Base-by-base conservation (phyloP, 2,329 filamentous ascomycete genomes). In the Fusarium incarnatum region DNA sequence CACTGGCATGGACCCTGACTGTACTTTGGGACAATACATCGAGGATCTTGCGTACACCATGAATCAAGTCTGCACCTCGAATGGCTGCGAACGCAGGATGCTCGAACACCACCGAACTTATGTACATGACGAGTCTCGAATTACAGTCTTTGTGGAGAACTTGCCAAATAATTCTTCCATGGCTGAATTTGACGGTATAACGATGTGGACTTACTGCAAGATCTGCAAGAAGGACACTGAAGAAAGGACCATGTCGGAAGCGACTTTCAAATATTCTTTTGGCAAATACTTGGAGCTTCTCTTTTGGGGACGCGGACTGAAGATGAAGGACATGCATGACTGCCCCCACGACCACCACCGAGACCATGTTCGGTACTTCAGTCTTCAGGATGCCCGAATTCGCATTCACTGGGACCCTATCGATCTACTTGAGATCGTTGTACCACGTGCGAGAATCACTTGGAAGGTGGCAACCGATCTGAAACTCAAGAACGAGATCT, bases 151-250 rank as follows among this genome's bases (percentile, higher is more conserved):
- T 72, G 91, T 98, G 18, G 93, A 97, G 76, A 76, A 79, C 30
- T 68, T 80, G 8, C 73, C 79, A 13, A 91, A 89, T 32, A 79
- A 82, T 6, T 74, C 78, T 5, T 74, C 75, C 56, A 64, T 65
- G 20, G 73, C 79, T 30, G 90, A 80, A 88, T 78, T 77, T 56
- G 80, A 83, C 45, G 92, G 91, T 5, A 97, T 99, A 59, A 88
- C 94, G 60, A 98, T 99, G 94, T 99, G 97, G 97, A 98, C 94
- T 71, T 94, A 92, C 73, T 99, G 96, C 83, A 96, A 97, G 75
- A 86, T 93, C 30, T 99, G 97, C 79, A 91, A 93, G 55, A 93
- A 93, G 71, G 94, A 98, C 77, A 97, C 95, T 0, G 92, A 94
- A 41, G 90, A 94, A 49, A 92, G 93, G 71, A 90, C 91, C 32